These are phyloP conservation scores for Penicillium sp. DNA, from an alignment of 2,329 filamentous ascomycete species.

Conservation along the genomic window DNA sequence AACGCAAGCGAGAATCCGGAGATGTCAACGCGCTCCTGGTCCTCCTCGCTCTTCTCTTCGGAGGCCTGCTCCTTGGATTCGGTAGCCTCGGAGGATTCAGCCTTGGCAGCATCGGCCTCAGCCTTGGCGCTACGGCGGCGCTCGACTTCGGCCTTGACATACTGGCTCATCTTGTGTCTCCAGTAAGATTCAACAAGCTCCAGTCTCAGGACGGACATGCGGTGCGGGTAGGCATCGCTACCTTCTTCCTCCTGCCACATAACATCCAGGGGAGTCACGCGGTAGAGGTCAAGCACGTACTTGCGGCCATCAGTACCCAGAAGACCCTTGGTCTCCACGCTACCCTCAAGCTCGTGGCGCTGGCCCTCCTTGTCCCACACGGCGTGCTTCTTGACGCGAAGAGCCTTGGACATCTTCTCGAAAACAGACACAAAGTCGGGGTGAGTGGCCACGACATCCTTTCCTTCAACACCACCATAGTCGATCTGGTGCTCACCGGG, in stretches of 20 bases:
- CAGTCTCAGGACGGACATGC: slow-evolving; percentile 86
- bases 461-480: slow-evolving; percentile 94
- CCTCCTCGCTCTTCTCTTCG: slow-evolving; percentile 34
- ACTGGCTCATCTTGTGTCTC: slow-evolving; percentile 78
- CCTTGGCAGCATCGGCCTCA: too few relatives aligned
- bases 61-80: too few relatives aligned
- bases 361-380: slow-evolving; percentile 97
- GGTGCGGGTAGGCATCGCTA: slow-evolving; percentile 68
- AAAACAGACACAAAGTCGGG: slow-evolving; percentile 77
- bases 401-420: slow-evolving; percentile 77
- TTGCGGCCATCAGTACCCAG: slow-evolving; percentile 92
- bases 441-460: slow-evolving; percentile 85
- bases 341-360: slow-evolving; percentile 83
- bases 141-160: slow-evolving; percentile 69
- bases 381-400: slow-evolving; percentile 85
- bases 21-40: slow-evolving; percentile 68
- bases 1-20: slow-evolving; percentile 78
- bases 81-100: too few relatives aligned
- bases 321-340: slow-evolving; percentile 96
- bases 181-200: slow-evolving; percentile 83
- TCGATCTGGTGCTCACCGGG: slow-evolving; percentile 98
- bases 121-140: slow-evolving; percentile 46
- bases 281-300: slow-evolving; percentile 94
- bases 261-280: slow-evolving; percentile 85
- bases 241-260: slow-evolving; percentile 73